phyloP scores from a whole-genome alignment of 169 alveolate species.

The Plasmodium gonderi region DNA sequence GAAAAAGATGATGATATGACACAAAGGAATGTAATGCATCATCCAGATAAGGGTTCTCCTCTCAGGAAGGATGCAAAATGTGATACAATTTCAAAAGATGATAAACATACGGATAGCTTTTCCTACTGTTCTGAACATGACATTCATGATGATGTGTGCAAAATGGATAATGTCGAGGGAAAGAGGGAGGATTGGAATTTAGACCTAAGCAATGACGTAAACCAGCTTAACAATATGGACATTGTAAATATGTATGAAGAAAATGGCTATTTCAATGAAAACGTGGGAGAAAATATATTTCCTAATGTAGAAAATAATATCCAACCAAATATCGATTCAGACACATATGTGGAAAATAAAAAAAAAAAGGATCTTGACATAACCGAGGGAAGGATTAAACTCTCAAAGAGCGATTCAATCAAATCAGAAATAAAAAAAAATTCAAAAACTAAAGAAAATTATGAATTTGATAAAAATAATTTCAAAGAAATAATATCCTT shows the following conservation, averaged over 20 bases:
- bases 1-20: background rate
- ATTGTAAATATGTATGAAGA: conserved; percentile 59
- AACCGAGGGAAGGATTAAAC: background rate
- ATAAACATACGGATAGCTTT: too few species aligned
- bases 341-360: background rate
- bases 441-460: background rate
- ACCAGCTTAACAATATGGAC: conserved; percentile 32
- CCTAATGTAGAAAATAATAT: background rate
- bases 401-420: background rate
- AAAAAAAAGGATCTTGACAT: background rate
- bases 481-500: conserved; percentile 59
- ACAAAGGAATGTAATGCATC: too few species aligned
- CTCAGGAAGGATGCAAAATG: too few species aligned
- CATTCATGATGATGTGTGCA: too few species aligned
- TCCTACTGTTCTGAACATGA: too few species aligned
- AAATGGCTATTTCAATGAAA: background rate
- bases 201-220: background rate
- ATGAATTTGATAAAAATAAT: conserved; percentile 27
- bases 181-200: background rate
- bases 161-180: background rate
- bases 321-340: background rate
- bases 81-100: too few species aligned
- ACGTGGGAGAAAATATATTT: background rate
- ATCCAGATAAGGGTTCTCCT: too few species aligned
- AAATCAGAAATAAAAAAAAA: background rate